phyloP scores from a whole-genome alignment of 805 yeast genomes.

The Osmozyma mogii region DNA sequence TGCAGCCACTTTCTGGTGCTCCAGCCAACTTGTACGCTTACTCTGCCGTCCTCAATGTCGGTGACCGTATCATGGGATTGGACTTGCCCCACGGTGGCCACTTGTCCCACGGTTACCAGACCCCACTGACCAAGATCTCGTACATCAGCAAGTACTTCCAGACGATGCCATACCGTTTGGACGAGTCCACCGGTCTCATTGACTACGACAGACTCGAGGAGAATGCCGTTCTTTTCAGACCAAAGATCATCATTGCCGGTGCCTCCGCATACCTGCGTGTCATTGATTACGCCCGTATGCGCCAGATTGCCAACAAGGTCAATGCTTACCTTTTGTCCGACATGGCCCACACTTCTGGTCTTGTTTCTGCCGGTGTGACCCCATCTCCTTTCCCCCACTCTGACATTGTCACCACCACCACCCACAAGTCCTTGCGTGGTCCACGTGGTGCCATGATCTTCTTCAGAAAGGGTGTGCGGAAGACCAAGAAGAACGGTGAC shows the following conservation, averaged over 20 bases:
- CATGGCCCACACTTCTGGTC: conserved; percentile 97
- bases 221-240: conserved; percentile 82
- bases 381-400: conserved; percentile 90
- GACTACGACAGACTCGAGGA: conserved; percentile 84
- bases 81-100: conserved; percentile 99
- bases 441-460: conserved; percentile 99
- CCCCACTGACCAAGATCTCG: conserved; percentile 81
- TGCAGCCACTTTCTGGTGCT: conserved; percentile 91
- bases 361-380: conserved; percentile 89
- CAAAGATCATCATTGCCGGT: conserved; percentile 93
- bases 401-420: conserved; percentile 95
- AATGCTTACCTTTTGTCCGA: conserved; percentile 91
- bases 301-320: conserved; percentile 82
- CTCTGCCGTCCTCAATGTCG: conserved; percentile 80
- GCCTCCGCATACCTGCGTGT: conserved; percentile 92
- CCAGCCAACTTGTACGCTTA: conserved; percentile 94
- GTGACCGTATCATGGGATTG: conserved; percentile 93
- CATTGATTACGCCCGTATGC: conserved; percentile 85
- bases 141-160: conserved; percentile 90
- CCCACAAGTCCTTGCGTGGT: conserved; percentile 96
- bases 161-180: conserved; percentile 94
- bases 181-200: conserved; percentile 79
- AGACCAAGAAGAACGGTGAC: conserved; percentile 74
- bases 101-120: conserved; percentile 94
- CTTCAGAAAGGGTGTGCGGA: conserved; percentile 89